phyloP scores from a whole-genome alignment of 2,329 filamentous ascomycete species.

The Phoma sp. region DNA sequence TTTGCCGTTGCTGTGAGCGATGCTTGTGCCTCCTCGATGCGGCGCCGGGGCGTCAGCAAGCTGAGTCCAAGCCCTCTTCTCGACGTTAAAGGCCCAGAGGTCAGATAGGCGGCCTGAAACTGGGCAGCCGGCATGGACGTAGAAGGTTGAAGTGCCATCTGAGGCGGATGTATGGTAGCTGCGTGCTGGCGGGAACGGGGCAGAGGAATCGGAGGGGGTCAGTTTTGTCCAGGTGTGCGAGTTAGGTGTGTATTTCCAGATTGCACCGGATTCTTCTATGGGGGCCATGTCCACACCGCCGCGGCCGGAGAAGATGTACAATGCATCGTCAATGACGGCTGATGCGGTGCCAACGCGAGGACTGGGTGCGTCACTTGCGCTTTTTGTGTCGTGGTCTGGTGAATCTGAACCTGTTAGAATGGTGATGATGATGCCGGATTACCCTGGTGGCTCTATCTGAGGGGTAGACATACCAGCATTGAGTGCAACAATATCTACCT shows the following conservation, averaged over 20 bases:
- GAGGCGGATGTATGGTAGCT: conserved; percentile 75
- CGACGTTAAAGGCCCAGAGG: conserved; percentile 79
- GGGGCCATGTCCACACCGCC: conserved; percentile 73
- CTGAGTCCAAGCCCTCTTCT: conserved; percentile 69
- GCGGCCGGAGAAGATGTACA: conserved; percentile 84
- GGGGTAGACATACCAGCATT: conserved; percentile 24
- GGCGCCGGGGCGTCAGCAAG: conserved; percentile 72
- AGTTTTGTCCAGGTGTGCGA: conserved; percentile 70
- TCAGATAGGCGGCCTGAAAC: conserved; percentile 70
- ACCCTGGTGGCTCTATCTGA: conserved; percentile 26
- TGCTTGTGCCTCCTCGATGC: conserved; percentile 70
- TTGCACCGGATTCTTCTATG: conserved; percentile 74
- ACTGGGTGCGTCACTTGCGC: conserved; percentile 59
- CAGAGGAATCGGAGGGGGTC: conserved; percentile 59
- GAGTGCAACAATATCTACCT: conserved; percentile 71
- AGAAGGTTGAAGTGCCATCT: conserved; percentile 72
- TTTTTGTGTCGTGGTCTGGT: conserved; percentile 38
- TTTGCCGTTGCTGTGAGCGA: conserved; percentile 69
- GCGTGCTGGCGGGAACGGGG: conserved; percentile 67
- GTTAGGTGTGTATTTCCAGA: conserved; percentile 78
- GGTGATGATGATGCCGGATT: conserved; percentile 8
- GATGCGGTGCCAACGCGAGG: conserved; percentile 78
- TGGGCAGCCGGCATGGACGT: conserved; percentile 79
- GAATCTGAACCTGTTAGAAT: conserved; percentile 53
- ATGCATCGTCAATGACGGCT: conserved; percentile 70